phyloP scores from a whole-genome alignment of 2,329 filamentous ascomycete species.

The Penicillium brevicompactum region DNA sequence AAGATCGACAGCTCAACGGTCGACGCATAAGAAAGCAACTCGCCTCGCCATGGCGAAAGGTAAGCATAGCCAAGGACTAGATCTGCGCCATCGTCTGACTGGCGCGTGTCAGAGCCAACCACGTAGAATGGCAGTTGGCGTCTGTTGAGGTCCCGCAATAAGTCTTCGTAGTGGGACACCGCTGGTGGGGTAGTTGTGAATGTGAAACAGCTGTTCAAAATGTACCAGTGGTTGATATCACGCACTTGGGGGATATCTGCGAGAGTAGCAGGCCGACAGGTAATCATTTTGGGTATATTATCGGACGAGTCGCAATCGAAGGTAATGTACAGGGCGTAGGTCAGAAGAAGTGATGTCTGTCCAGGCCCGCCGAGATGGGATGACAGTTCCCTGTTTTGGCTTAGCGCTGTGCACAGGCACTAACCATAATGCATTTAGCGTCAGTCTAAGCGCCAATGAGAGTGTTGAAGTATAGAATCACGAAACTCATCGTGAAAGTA shows the following conservation, averaged over 20 bases:
- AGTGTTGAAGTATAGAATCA: neutral
- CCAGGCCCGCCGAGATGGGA: neutral
- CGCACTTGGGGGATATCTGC: constrained; percentile 38
- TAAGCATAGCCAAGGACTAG: constrained; percentile 39
- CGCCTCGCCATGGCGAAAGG: constrained; percentile 37
- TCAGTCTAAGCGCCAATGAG: neutral
- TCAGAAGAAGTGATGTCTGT: neutral
- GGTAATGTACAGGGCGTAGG: neutral
- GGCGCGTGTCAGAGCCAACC: constrained; percentile 26
- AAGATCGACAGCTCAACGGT: constrained; percentile 46
- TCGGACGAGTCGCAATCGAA: neutral
- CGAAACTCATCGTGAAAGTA: neutral
- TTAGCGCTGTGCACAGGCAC: neutral
- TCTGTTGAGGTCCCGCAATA: constrained; percentile 26
- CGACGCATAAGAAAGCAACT: constrained; percentile 40
- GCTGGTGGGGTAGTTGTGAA: constrained; percentile 35
- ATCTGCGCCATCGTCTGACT: constrained; percentile 4
- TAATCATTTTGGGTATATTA: constrained; percentile 3
- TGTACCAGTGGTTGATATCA: constrained; percentile 41
- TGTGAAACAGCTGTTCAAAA: constrained; percentile 36
- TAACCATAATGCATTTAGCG: neutral
- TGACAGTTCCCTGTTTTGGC: neutral
- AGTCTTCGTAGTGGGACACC: constrained; percentile 29
- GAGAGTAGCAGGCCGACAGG: constrained; percentile 34
- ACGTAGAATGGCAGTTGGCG: constrained; percentile 42